Evolutionary conservation across 176 grass and related monocot genomes (phyloP), one percentile per base, ranked within the genome.

Genomic region (Calamus simplicifolius): DNA sequence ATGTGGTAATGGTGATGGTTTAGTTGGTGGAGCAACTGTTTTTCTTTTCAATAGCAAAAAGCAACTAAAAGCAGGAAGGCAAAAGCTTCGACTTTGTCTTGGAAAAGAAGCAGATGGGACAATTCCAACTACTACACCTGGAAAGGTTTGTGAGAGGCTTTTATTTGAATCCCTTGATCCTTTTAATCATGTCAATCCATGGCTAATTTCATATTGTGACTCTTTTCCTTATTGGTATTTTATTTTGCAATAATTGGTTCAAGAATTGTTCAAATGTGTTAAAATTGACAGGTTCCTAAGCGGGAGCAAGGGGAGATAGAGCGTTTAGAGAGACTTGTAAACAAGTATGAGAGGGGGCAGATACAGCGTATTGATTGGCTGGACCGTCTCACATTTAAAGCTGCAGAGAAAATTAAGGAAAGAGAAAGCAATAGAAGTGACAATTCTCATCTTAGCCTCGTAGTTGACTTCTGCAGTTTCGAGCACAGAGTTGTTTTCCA

Each of bases 401-500:
- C 93, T 27, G 61, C 91, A 43, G 87, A 97, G 18, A 81, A 85
- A 80, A 73, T 87, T 50, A 92, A 85, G 75, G 88, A 91, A 59
- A 97, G 79, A 67, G 73, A 84, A 55, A 70, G 58, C 27, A 61
- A 66, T 53, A 78, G 19, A 54, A 73, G 51, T 51, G 88, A 69
- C 50, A 88, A 85, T 78, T 78, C 80, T 15, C 85, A 82, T 61
- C 81, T 89, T 30, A 85, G 79, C 53, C 58, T 97, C 14, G 84
- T 97, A 75, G 73, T 97, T 57, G 88, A 85, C 69, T 78, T 97
- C 54, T 92, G 72, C 58, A 88, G 84, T 69, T 91, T 97, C 25
- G 93, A 97, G 52, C 93, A 97, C 63, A 81, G 83, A 79, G 87
- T 97, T 75, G 79, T 85, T 55, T 92, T 97, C 64, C 93, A 97